Evolutionary conservation across 2,329 filamentous ascomycete species (phyloP).

Genomic region (Trichophyton simii): DNA sequence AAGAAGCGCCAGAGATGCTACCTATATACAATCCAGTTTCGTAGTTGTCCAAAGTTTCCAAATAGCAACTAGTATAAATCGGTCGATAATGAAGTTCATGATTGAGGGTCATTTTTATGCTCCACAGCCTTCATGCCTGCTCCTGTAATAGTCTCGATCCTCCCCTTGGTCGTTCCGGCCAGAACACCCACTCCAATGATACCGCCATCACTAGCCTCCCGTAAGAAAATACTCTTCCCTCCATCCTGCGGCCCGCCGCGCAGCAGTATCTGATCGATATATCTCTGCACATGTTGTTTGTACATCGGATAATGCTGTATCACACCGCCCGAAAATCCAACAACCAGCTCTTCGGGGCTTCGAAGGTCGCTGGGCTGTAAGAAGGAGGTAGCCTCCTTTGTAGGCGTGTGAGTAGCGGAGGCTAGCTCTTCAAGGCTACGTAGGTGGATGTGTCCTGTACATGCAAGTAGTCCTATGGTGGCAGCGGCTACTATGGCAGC

Average conservation of each 20-base stretch:
- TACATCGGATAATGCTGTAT: constrained; percentile 65
- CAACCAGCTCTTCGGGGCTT: constrained; percentile 47
- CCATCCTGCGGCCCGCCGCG: constrained; percentile 29
- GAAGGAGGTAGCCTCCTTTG: neutral
- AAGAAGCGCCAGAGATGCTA: too few species aligned
- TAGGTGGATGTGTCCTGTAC: constrained; percentile 49
- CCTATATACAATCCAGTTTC: too few species aligned
- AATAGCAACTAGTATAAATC: too few species aligned
- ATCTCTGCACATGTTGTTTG: constrained; percentile 52
- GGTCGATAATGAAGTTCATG: neutral
- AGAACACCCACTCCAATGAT: constrained; percentile 42
- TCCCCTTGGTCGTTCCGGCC: constrained; percentile 31
- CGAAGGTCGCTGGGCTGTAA: neutral
- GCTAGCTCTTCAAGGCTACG: constrained; percentile 15
- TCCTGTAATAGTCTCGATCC: constrained; percentile 3
- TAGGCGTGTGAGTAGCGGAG: neutral
- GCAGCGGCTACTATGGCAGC: constrained; percentile 59
- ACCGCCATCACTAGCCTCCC: constrained; percentile 40
- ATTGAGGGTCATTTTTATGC: neutral
- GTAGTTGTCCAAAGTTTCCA: too few species aligned
- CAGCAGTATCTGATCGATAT: constrained; percentile 46
- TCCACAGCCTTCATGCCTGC: neutral
- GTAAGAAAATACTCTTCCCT: constrained; percentile 36
- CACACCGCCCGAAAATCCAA: constrained; percentile 68
- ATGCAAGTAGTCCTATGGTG: constrained; percentile 52